A percentile compares a stretch with the other conserved stretches of the same genome.
phyloP scores from a whole-genome alignment of 2,329 filamentous ascomycete species.

The Rhinocladiella mackenziei region DNA sequence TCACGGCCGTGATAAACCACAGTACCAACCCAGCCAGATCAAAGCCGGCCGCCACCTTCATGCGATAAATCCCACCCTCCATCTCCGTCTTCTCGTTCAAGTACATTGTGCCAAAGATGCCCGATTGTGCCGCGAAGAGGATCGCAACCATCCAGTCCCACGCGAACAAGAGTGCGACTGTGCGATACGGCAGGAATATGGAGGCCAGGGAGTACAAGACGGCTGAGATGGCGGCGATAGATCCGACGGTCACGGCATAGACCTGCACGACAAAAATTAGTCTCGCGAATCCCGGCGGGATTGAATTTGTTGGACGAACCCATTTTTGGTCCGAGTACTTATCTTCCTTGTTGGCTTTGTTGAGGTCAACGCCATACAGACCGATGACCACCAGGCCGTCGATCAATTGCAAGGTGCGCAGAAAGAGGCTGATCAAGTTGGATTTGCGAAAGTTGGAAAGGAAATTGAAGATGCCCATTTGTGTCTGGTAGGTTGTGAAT shows the following conservation, averaged over 20 bases:
- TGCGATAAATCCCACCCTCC: constrained; percentile 61
- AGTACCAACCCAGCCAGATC: constrained; percentile 70
- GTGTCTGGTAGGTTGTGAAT: no score
- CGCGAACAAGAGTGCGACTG: constrained; percentile 47
- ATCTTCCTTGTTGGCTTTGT: constrained; percentile 49
- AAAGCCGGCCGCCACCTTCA: constrained; percentile 86
- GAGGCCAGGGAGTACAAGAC: constrained; percentile 64
- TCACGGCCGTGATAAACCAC: constrained; percentile 64
- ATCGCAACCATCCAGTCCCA: constrained; percentile 72
- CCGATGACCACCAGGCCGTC: constrained; percentile 73
- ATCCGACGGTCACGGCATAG: constrained; percentile 69
- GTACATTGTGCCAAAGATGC: constrained; percentile 77
- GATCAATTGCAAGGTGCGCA: constrained; percentile 74
- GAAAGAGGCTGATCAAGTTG: constrained; percentile 36
- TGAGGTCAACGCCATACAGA: constrained; percentile 69
- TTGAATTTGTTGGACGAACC: constrained; percentile 46
- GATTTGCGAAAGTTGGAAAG: constrained; percentile 13
- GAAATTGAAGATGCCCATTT: constrained; percentile 7
- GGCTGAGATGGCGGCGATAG: constrained; percentile 61
- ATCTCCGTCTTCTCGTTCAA: constrained; percentile 65
- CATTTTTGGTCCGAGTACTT: constrained; percentile 63
- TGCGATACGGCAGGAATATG: constrained; percentile 39
- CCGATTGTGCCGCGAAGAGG: constrained; percentile 78
- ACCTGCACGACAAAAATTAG: constrained; percentile 42
- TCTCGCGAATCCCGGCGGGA: constrained; percentile 10